Conservation (phyloP, 176 grass and related monocot species). For the Aechmea fasciata region DNA sequence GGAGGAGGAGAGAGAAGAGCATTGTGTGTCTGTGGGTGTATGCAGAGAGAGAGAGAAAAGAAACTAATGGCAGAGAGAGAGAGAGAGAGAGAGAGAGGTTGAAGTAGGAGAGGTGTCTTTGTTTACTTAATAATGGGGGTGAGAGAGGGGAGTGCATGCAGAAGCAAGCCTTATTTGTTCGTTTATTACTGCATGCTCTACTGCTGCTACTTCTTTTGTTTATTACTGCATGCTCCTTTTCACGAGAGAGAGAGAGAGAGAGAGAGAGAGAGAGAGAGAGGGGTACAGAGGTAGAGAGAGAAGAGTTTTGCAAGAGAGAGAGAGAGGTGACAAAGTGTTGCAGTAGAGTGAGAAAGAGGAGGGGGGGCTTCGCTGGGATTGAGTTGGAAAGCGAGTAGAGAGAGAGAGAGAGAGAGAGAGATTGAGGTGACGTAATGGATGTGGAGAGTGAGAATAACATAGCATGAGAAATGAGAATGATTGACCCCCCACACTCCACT, state of each 20-base stretch:
- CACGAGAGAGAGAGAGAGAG: not conserved
- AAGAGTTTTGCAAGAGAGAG: not conserved
- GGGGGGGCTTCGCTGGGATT: not conserved
- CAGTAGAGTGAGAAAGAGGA: not conserved
- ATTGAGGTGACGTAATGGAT: not conserved
- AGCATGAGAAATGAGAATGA: no score
- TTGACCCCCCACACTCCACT: no score
- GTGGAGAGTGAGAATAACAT: no score
- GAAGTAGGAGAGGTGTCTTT: not conserved
- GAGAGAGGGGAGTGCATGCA: no score
- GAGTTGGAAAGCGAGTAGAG: constrained; percentile 2
- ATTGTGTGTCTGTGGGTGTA: constrained; percentile 5
- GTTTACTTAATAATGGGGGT: no score
- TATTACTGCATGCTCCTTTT: no score
- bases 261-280: not conserved
- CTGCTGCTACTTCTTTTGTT: not conserved
- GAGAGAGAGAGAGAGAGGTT: no score
- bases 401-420: not conserved
- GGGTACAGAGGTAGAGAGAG: not conserved
- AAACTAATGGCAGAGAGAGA: no score
- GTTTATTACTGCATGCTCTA: no score
- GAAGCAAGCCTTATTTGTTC: constrained; percentile 10
- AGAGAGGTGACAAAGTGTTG: constrained; percentile 20
- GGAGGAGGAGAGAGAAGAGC: constrained; percentile 19
- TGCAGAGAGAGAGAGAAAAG: constrained; percentile 3